phyloP scores from a whole-genome alignment of 176 grass and related monocot species.

The Avena insularis region DNA sequence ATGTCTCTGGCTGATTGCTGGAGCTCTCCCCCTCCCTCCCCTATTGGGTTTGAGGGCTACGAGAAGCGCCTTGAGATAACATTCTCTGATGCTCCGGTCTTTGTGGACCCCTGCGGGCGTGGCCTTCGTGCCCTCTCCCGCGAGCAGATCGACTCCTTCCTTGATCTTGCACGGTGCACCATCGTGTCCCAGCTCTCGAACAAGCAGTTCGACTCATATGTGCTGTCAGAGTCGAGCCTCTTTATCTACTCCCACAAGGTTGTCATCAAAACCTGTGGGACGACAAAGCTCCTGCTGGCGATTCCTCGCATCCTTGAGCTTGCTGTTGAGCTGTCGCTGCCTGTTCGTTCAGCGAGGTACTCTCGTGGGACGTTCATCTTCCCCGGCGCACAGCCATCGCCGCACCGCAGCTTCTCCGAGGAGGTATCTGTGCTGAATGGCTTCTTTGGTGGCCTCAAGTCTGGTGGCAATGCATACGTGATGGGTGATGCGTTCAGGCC shows the following conservation, averaged over 20 bases:
- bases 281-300: slow-evolving; percentile 79
- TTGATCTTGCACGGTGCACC: slow-evolving; percentile 81
- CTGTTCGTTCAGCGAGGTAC: slow-evolving; percentile 75
- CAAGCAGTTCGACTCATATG: slow-evolving; percentile 80
- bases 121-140: slow-evolving; percentile 71
- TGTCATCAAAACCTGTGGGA: slow-evolving; percentile 90
- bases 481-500: slow-evolving; percentile 61
- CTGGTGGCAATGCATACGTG: slow-evolving; percentile 72
- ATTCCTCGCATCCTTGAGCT: slow-evolving; percentile 89
- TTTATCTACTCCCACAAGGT: slow-evolving; percentile 84
- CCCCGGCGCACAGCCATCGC: slow-evolving; percentile 73
- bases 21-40: slow-evolving; percentile 51
- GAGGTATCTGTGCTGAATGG: slow-evolving; percentile 70
- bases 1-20: slow-evolving; percentile 49
- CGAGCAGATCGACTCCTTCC: slow-evolving; percentile 72
- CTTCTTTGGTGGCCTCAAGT: slow-evolving; percentile 80
- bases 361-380: slow-evolving; percentile 88
- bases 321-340: slow-evolving; percentile 58
- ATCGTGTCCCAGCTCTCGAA: slow-evolving; percentile 87
- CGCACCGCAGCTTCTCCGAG: slow-evolving; percentile 74
- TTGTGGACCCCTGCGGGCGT: slow-evolving; percentile 63
- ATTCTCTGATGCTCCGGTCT: slow-evolving; percentile 74
- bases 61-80: slow-evolving; percentile 92
- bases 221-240: slow-evolving; percentile 91
- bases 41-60: slow-evolving; percentile 94